These are phyloP conservation scores for Ceratocystis ficicola DNA, from an alignment of 2,329 filamentous ascomycete species.

Conservation along the genomic window DNA sequence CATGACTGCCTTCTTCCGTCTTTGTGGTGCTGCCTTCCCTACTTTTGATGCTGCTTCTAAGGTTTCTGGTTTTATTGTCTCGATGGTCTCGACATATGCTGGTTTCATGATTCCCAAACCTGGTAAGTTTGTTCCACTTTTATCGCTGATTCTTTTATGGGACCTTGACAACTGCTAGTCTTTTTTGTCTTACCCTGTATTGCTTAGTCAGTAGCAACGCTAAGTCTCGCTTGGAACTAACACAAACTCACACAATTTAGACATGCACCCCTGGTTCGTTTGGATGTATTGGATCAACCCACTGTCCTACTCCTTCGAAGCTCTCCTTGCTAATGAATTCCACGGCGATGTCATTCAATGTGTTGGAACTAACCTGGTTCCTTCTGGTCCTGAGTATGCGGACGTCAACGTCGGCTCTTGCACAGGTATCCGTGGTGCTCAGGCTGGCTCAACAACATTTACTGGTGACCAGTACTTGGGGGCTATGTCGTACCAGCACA, in stretches of 20 bases:
- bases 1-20: conserved; percentile 48
- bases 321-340: conserved; percentile 59
- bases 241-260: background rate
- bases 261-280: conserved; percentile 51
- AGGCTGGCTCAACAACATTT: conserved; percentile 37
- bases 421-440: conserved; percentile 46
- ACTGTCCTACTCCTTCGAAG: conserved; percentile 57
- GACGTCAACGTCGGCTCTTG: conserved; percentile 39
- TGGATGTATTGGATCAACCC: conserved; percentile 57
- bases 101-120: conserved; percentile 52
- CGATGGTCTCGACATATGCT: conserved; percentile 46
- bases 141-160: background rate
- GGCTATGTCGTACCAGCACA: conserved; percentile 41
- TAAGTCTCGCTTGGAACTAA: background rate
- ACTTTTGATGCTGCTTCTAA: conserved; percentile 51
- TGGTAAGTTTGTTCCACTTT: conserved; percentile 13
- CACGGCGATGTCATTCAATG: conserved; percentile 43
- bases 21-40: conserved; percentile 42
- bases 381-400: conserved; percentile 38
- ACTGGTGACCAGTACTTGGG: conserved; percentile 47
- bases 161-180: background rate
- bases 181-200: background rate
- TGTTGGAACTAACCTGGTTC: conserved; percentile 39
- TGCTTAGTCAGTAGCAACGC: background rate
- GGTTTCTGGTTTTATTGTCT: conserved; percentile 39